These are phyloP conservation scores for Stropharia rugosoannulata DNA, from an alignment of 768 basidiomycete species.

Conservation along the genomic window DNA sequence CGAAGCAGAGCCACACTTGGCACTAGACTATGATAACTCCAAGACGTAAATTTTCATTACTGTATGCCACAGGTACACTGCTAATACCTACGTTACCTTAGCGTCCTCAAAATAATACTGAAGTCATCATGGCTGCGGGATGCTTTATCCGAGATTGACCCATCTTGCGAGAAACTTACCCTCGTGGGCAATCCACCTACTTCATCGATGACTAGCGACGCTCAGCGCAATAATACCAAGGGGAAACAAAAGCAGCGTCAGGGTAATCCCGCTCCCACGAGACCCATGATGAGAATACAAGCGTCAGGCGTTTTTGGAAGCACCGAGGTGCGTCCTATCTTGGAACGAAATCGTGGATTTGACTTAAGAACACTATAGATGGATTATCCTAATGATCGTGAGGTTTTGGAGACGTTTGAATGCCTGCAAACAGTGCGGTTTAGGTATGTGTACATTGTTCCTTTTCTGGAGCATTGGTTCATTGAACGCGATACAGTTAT, in stretches of 20 bases:
- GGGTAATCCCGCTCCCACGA: slow-evolving; percentile 17
- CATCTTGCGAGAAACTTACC: slow-evolving; percentile 82
- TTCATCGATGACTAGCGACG: slow-evolving; percentile 12
- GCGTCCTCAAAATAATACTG: slow-evolving; percentile 80
- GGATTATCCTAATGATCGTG: slow-evolving; percentile 93
- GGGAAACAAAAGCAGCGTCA: slow-evolving; percentile 17
- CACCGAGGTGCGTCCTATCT: slow-evolving; percentile 59
- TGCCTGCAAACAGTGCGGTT: slow-evolving; percentile 67
- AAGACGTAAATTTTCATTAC: slow-evolving; percentile 37
- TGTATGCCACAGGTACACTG: not conserved
- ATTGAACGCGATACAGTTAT: slow-evolving; percentile 52
- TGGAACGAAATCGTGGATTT: not conserved
- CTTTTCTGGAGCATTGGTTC: not conserved
- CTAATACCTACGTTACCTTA: slow-evolving; percentile 23
- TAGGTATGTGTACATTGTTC: slow-evolving; percentile 45
- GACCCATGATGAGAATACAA: slow-evolving; percentile 76
- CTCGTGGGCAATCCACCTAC: slow-evolving; percentile 74
- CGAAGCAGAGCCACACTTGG: slow-evolving; percentile 78
- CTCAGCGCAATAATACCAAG: slow-evolving; percentile 22
- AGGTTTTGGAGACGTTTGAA: slow-evolving; percentile 89
- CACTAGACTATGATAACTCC: slow-evolving; percentile 74
- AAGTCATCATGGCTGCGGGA: slow-evolving; percentile 96
- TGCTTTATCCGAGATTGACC: slow-evolving; percentile 87
- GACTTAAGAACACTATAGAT: slow-evolving; percentile 49
- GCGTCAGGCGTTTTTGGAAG: slow-evolving; percentile 82